These are phyloP conservation scores for Trifolium pratense DNA, from an alignment of 306 rosid species.

Conservation along the genomic window DNA sequence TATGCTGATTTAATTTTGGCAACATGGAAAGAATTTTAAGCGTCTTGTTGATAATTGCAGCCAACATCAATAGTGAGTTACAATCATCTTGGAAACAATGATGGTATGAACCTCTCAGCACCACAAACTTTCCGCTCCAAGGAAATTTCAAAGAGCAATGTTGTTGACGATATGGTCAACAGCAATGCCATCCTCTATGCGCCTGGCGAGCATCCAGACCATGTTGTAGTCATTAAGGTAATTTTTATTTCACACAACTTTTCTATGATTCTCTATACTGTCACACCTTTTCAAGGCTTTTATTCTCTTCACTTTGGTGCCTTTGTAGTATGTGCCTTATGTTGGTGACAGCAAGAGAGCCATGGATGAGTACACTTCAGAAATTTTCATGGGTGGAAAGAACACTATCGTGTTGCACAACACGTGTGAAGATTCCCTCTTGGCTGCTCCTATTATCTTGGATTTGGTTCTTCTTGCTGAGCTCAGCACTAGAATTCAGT, in stretches of 20 bases:
- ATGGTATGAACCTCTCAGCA: slow-evolving; percentile 97
- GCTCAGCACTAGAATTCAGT: slow-evolving; percentile 92
- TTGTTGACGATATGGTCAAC: slow-evolving; percentile 97
- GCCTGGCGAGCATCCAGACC: slow-evolving; percentile 99
- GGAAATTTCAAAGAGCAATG: slow-evolving; percentile 97
- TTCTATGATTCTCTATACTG: neutral
- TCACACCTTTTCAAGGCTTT: slow-evolving; percentile 1
- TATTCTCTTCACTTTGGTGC: slow-evolving; percentile 21
- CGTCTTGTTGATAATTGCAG: slow-evolving; percentile 51
- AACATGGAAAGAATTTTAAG: neutral
- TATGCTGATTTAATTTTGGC: slow-evolving; percentile 3
- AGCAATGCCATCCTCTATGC: slow-evolving; percentile 89
- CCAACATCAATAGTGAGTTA: slow-evolving; percentile 99
- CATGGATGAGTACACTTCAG: slow-evolving; percentile 98
- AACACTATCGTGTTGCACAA: slow-evolving; percentile 95
- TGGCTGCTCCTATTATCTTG: slow-evolving; percentile 96
- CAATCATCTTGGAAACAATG: slow-evolving; percentile 98
- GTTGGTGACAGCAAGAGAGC: slow-evolving; percentile 99
- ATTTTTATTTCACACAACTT: neutral
- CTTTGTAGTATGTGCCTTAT: slow-evolving; percentile 84
- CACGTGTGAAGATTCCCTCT: slow-evolving; percentile 98
- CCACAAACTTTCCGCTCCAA: slow-evolving; percentile 98
- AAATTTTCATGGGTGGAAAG: slow-evolving; percentile 97
- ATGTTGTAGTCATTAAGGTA: slow-evolving; percentile 97
- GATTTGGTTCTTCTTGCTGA: slow-evolving; percentile 98